phyloP scores from a whole-genome alignment of 352 stramenopile genomes.

The Globisporangium acanthophoron region DNA sequence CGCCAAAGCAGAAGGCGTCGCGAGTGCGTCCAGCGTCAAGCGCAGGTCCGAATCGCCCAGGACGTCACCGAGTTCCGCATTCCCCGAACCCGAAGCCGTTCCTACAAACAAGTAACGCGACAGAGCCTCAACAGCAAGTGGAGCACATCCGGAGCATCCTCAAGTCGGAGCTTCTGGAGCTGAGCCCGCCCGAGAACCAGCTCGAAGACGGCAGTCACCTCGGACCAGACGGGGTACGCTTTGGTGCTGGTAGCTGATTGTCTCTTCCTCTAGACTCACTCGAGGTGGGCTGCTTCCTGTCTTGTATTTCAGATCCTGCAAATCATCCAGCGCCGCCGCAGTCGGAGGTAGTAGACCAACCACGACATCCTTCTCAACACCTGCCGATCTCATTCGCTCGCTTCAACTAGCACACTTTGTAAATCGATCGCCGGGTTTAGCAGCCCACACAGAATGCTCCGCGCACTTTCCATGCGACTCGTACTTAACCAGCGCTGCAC shows the following conservation, averaged over 20 bases:
- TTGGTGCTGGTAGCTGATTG: neutral
- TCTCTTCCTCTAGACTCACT: neutral
- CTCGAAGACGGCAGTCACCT: constrained; percentile 38
- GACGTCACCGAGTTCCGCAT: neutral
- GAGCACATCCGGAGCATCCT: constrained; percentile 57
- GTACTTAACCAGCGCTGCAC: neutral
- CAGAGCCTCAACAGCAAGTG: constrained; percentile 17
- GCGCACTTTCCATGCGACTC: neutral
- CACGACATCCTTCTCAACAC: too few species aligned
- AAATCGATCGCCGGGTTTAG: too few species aligned
- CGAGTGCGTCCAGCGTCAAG: constrained; percentile 3
- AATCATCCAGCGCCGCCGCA: constrained; percentile 52
- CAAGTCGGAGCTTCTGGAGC: constrained; percentile 40
- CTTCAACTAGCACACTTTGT: neutral
- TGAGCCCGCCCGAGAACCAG: constrained; percentile 35
- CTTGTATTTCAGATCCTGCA: constrained; percentile 32
- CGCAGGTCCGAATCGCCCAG: constrained; percentile 4
- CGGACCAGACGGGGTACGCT: constrained; percentile 42
- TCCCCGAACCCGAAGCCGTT: constrained; percentile 5
- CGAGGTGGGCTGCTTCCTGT: neutral
- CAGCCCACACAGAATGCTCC: neutral
- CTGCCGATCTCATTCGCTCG: too few species aligned
- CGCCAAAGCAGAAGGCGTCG: neutral
- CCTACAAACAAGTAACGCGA: neutral
- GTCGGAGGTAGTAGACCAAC: constrained; percentile 12